Evolutionary conservation across 192 early-diverging fungal species (phyloP).

Genomic region (Linnemannia schmuckeri): DNA sequence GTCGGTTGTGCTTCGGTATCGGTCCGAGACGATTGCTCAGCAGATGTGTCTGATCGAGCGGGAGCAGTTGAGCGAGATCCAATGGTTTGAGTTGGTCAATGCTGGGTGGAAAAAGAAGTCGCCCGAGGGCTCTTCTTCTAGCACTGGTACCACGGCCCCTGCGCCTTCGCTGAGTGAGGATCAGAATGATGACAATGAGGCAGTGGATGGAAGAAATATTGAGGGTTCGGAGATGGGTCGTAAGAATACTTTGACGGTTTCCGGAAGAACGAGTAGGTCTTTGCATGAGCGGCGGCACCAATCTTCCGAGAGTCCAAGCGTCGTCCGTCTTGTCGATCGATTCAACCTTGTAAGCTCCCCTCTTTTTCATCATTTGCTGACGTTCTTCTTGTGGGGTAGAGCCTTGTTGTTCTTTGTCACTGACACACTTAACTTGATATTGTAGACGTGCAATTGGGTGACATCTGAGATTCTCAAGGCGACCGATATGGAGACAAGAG

Average conservation of each 20-base stretch:
- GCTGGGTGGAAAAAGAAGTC: slow-evolving; percentile 67
- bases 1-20: slow-evolving; percentile 58
- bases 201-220: background rate
- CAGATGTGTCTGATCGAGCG: slow-evolving; percentile 72
- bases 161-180: background rate
- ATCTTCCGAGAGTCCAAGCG: slow-evolving; percentile 29
- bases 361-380: background rate
- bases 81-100: slow-evolving; percentile 69
- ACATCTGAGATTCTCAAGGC: slow-evolving; percentile 66
- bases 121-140: background rate
- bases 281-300: background rate
- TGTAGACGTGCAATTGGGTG: slow-evolving; percentile 68
- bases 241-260: background rate
- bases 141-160: background rate
- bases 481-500: slow-evolving; percentile 57
- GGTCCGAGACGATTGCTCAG: slow-evolving; percentile 67
- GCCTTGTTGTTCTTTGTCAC: background rate
- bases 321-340: slow-evolving; percentile 42
- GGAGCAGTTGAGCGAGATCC: slow-evolving; percentile 59
- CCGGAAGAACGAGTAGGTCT: no score
- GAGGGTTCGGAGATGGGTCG: background rate
- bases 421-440: background rate
- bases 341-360: slow-evolving; percentile 38
- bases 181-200: background rate
- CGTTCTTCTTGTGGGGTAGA: background rate